Conservation (phyloP, 2,329 filamentous ascomycete species). For the Microdochium paspali region DNA sequence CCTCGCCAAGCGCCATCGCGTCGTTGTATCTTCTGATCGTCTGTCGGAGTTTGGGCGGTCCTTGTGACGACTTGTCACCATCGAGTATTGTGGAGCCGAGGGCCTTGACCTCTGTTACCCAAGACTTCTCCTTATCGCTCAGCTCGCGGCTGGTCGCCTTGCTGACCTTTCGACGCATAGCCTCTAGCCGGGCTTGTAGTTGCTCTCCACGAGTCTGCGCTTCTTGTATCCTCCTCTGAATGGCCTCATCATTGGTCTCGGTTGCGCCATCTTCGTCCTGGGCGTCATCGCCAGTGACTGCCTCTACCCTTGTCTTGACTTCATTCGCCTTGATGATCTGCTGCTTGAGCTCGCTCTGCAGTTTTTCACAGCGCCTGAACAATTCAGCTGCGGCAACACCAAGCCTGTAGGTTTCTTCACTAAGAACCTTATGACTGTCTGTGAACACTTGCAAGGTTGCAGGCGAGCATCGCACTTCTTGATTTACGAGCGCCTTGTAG, state of each 20-base stretch:
- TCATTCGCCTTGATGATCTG: constrained; percentile 59
- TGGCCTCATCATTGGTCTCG: constrained; percentile 38
- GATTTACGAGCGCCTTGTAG: constrained; percentile 51
- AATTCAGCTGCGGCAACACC: constrained; percentile 63
- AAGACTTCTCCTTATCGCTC: constrained; percentile 52
- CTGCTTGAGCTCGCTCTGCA: constrained; percentile 57
- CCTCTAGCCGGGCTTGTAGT: constrained; percentile 42
- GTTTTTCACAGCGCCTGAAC: constrained; percentile 59
- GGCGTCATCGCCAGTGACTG: constrained; percentile 50
- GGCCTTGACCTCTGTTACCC: constrained; percentile 29
- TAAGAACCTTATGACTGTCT: constrained; percentile 62
- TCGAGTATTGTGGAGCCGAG: constrained; percentile 28
- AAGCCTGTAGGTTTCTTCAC: constrained; percentile 58
- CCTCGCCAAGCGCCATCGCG: constrained; percentile 41
- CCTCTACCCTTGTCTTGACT: constrained; percentile 57
- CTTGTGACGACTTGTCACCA: constrained; percentile 20
- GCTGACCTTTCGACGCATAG: constrained; percentile 27
- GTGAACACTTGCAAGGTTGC: constrained; percentile 64
- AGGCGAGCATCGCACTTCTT: constrained; percentile 61
- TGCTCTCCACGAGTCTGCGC: constrained; percentile 37
- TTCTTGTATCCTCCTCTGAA: constrained; percentile 42
- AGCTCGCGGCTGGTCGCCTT: constrained; percentile 40
- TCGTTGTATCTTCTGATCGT: constrained; percentile 49
- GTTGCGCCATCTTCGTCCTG: constrained; percentile 39
- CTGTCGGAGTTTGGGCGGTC: constrained; percentile 32